Base-by-base conservation (phyloP, 179 eudicot genomes). In the Spinacia oleracea region DNA sequence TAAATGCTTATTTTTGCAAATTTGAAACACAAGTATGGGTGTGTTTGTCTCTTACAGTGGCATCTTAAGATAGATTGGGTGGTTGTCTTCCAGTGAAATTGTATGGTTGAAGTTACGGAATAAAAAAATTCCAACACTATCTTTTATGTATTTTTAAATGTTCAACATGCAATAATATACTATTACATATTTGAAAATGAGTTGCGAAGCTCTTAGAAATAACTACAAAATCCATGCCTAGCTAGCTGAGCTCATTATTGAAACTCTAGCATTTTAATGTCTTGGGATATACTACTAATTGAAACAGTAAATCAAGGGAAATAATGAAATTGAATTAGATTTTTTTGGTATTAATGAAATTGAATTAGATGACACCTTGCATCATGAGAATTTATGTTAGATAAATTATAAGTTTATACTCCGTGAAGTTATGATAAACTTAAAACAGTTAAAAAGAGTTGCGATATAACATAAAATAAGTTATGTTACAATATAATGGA, bases 1-100 rank as follows among this genome's bases (percentile, higher is more conserved):
- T n/a, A n/a, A n/a, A n/a, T n/a, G n/a, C n/a, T n/a, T 46, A 55
- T 62, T 75, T 27, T 25, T 74, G 67, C 77, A 74, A 68, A 40
- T 74, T 59, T 38, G 6, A 40, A 58, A 23, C 40, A 11, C 2
- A 40, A 16, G 15, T 15, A 0, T 48, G 53, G 15, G 27, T 51
- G 76, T 60, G 15, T 11, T 60, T 60, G 20, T 60, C 27, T 4
- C 23, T 16, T 9, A 18, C 23, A 12, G 20, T 43, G 53, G 20
- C 45, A 20, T 20, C 20, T 34, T 21, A 9, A 73, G 27, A 11
- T 34, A 73, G 27, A 11, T 34, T 56, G 48, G 6, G 48, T 56
- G 64, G 46, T 53, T 34, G 48, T 38, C 46, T 38, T 38, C 25
- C 46, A 35, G 25, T 66, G 46, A 66, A 35, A 66, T 20, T 66